Conservation (phyloP, 129 eudicot genomes). For the Deinandra increscens region DNA sequence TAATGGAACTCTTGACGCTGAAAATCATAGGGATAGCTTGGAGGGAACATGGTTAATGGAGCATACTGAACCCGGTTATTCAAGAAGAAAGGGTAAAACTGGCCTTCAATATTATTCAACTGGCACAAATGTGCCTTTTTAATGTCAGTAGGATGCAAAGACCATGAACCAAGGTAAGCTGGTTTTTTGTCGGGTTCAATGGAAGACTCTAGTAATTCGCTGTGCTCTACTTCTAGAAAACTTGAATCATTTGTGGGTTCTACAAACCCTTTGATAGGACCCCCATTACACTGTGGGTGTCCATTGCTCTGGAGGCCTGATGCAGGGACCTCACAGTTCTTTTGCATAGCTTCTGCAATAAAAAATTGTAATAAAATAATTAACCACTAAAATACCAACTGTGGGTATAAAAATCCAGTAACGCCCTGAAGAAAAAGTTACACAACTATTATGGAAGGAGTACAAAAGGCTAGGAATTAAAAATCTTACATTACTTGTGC, state of each 20-base stretch:
- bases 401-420: neutral
- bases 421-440: neutral
- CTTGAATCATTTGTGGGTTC: constrained; percentile 46
- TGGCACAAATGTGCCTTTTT: constrained; percentile 42
- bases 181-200: constrained; percentile 38
- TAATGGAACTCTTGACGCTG: constrained; percentile 82
- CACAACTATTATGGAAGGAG: neutral
- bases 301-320: constrained; percentile 56
- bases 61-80: constrained; percentile 53
- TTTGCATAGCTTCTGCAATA: constrained; percentile 55
- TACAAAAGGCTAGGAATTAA: too few species aligned
- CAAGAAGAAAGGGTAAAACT: constrained; percentile 49
- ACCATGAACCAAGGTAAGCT: constrained; percentile 38
- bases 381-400: neutral
- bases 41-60: constrained; percentile 52
- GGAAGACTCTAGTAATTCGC: constrained; percentile 39
- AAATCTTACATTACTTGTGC: too few species aligned
- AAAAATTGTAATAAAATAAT: neutral
- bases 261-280: constrained; percentile 43
- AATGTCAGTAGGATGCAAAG: constrained; percentile 40
- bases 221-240: constrained; percentile 35
- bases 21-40: constrained; percentile 42
- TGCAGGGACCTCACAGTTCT: constrained; percentile 61
- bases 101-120: constrained; percentile 46
- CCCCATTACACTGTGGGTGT: constrained; percentile 38